Conservation (phyloP, 2,329 filamentous ascomycete species). For the Blastomyces silverae region DNA sequence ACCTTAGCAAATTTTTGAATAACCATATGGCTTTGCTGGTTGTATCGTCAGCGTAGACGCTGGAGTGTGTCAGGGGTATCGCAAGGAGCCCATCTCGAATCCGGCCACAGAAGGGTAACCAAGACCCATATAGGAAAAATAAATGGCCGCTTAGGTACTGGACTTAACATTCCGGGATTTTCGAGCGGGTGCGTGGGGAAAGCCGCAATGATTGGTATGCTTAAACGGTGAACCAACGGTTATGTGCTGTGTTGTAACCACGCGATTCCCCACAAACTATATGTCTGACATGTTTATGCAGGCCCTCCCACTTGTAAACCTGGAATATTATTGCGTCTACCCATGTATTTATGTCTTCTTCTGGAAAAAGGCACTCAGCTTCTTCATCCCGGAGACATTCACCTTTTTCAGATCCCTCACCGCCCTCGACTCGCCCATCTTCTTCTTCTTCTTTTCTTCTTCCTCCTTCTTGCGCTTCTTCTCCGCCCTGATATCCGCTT, state of each 20-base stretch:
- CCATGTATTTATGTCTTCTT: slow-evolving; percentile 41
- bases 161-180: background rate
- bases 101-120: background rate
- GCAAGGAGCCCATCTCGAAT: background rate
- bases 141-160: background rate
- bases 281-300: background rate
- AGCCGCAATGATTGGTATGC: background rate
- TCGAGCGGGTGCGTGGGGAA: background rate
- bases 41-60: background rate
- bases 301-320: background rate
- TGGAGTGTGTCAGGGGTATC: background rate
- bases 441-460: slow-evolving; percentile 81
- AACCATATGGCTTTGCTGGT: background rate
- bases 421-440: slow-evolving; percentile 64
- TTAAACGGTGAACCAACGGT: background rate
- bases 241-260: too few species aligned
- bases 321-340: background rate
- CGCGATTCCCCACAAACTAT: background rate
- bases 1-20: background rate
- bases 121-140: background rate
- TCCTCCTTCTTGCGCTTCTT: slow-evolving; percentile 84
- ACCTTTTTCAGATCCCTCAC: slow-evolving; percentile 82
- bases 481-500: slow-evolving; percentile 52
- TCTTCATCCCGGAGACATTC: slow-evolving; percentile 89
- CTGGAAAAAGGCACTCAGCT: slow-evolving; percentile 89